Conservation (phyloP, 2,329 filamentous ascomycete genomes). For the Mollisiaceae sp. region DNA sequence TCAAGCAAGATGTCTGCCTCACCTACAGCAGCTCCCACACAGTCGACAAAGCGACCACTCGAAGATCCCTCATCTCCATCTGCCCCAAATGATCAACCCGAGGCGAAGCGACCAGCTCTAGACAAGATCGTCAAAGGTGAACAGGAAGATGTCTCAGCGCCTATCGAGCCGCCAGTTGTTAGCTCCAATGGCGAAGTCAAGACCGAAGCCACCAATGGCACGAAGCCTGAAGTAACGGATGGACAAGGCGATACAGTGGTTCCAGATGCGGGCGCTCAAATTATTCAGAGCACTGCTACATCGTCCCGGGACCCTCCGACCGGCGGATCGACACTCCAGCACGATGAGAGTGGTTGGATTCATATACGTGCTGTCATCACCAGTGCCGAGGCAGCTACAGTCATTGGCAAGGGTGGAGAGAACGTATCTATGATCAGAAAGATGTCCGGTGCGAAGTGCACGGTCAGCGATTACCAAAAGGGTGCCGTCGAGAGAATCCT, state of each 20-base stretch:
- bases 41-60: slow-evolving; percentile 87
- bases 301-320: slow-evolving; percentile 43
- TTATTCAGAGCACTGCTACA: slow-evolving; percentile 53
- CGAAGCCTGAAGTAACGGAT: slow-evolving; percentile 58
- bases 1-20: slow-evolving; percentile 73
- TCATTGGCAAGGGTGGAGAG: slow-evolving; percentile 98
- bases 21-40: slow-evolving; percentile 64
- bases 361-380: slow-evolving; percentile 97
- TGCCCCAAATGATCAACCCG: slow-evolving; percentile 87
- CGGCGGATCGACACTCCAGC: slow-evolving; percentile 56
- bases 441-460: slow-evolving; percentile 96
- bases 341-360: slow-evolving; percentile 95
- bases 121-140: slow-evolving; percentile 85
- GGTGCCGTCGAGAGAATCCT: slow-evolving; percentile 97
- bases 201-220: slow-evolving; percentile 48
- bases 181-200: slow-evolving; percentile 50
- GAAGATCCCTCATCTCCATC: slow-evolving; percentile 97
- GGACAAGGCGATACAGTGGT: slow-evolving; percentile 72
- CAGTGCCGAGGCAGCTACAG: slow-evolving; percentile 94
- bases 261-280: slow-evolving; percentile 62
- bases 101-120: slow-evolving; percentile 94
- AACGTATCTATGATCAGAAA: slow-evolving; percentile 97
- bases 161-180: slow-evolving; percentile 50
- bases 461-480: slow-evolving; percentile 96
- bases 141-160: slow-evolving; percentile 46